Base-by-base conservation (phyloP, 495 filamentous ascomycete species). In the Hyaloscypha finlandica region DNA sequence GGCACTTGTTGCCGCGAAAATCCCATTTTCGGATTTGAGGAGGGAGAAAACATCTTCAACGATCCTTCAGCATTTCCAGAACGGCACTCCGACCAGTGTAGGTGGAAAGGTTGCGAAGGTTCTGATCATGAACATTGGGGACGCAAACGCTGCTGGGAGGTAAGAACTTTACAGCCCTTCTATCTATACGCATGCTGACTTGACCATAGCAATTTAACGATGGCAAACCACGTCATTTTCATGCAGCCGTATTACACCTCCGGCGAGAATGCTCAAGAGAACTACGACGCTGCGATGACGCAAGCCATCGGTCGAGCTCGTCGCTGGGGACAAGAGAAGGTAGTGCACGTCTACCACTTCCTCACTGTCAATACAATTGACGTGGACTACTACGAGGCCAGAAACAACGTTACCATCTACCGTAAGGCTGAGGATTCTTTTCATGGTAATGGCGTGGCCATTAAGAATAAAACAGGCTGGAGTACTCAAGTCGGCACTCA, bases 141-240 rank as follows among this genome's bases (percentile, higher is more conserved):
- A 81, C 64, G 85, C 84, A n/a, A 81, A 83, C 59, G 86, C 91
- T 20, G 85, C 91, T 9, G 92, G 92, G 33, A 75, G 84, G 87
- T 89, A 80, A 87, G 42, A 19, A 48, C 85, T 82, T 53, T 59
- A n/a, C 48, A 32, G 32, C 35, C 20, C 1, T 57, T 48, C 22
- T 59, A 11, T 54, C 39, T 64, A 37, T 54, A 68, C 58, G 65
- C 25, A 37, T 70, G 59, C 70, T 77, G 64, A 77, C 65, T 35
- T 31, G 52, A 6, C 53, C 54, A 61, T 68, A 90, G 88, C 22
- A 96, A 96, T 71, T 77, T 95, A 3, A 87, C 88, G 57, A 82
- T 84, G 48, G 90, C 91, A 0, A 93, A 91, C 64, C 92, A 95
- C 67, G 79, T 94, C 37, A 83, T 96, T 59, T 94, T 96, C 73